These are phyloP conservation scores for Tothia fuscella DNA, from an alignment of 2,329 filamentous ascomycete species.

Conservation along the genomic window DNA sequence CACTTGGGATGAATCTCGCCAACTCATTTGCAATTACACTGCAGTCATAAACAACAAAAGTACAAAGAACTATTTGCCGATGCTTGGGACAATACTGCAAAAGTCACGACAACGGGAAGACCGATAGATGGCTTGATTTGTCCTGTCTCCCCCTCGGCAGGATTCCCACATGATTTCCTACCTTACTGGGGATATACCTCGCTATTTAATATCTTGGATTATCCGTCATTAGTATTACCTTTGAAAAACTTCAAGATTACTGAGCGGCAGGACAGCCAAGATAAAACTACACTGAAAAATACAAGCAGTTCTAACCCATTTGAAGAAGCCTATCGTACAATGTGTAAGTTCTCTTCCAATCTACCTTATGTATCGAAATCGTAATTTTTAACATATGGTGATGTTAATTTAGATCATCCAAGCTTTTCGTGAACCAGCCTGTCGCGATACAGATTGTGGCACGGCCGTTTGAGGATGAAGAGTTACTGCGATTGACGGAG, in stretches of 20 bases:
- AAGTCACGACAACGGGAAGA: constrained; percentile 3
- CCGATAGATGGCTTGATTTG: constrained; percentile 3
- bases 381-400: too few species aligned
- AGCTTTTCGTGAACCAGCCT: neutral
- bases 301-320: too few species aligned
- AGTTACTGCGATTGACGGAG: neutral
- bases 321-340: too few species aligned
- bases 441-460: neutral
- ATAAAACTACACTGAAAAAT: too few species aligned
- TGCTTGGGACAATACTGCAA: neutral
- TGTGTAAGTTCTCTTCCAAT: too few species aligned
- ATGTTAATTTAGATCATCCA: too few species aligned
- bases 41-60: neutral
- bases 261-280: too few species aligned
- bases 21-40: neutral
- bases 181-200: neutral
- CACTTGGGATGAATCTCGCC: neutral
- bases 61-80: neutral
- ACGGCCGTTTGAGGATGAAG: neutral
- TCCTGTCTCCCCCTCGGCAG: neutral
- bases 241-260: too few species aligned
- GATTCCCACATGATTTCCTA: neutral
- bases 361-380: too few species aligned
- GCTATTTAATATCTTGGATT: constrained; percentile 5
- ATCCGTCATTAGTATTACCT: neutral